Base-by-base conservation (phyloP, 2,329 filamentous ascomycete species). In the Xylariaceae sp. region DNA sequence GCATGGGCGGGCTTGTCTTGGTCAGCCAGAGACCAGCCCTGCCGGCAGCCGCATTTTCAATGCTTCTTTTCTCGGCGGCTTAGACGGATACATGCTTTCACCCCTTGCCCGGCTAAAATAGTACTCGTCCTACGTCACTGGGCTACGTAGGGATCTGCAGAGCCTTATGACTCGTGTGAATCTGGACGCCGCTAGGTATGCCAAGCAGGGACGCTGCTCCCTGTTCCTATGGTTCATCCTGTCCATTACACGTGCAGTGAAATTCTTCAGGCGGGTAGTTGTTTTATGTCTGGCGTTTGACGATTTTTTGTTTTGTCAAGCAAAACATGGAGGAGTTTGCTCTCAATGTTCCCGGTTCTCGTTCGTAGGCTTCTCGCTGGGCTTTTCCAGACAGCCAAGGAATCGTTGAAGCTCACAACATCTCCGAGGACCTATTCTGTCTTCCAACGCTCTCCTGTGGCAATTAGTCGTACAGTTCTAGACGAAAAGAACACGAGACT, bases 401-500 rank as follows among this genome's bases (percentile, higher is more conserved):
- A 30, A 30, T 30, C 23, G 23, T 42, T 13, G 4, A 10, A 42
- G 37, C 37, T 13, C 37, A 42, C 37, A 42, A 42, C 3, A 42
- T 42, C 37, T 42, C 37, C 37, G 37, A 42, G 9, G 37, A 42
- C 11, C 37, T 42, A 42, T 42, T 10, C 37, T 7, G 11, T 10
- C 37, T 42, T 42, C 23, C 23, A 42, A 42, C 37, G 11, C 37
- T 42, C 11, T 13, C 9, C 37, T 9, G 11, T 9, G 8, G 37
- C 37, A 42, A 42, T 42, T 42, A 42, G 37, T 42, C 37, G 8
- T 42, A 13, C 11, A 42, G 9, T 13, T 42, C 8, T 5, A 42
- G 11, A 42, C 49, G 45, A 30, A 34, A 34, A 42, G n/a, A 17
- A 59, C 61, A 54, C 61, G 39, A 23, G 44, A 45, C 11, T 4